Base-by-base conservation (phyloP, 768 basidiomycete genomes). In the Grammothele lineata region DNA sequence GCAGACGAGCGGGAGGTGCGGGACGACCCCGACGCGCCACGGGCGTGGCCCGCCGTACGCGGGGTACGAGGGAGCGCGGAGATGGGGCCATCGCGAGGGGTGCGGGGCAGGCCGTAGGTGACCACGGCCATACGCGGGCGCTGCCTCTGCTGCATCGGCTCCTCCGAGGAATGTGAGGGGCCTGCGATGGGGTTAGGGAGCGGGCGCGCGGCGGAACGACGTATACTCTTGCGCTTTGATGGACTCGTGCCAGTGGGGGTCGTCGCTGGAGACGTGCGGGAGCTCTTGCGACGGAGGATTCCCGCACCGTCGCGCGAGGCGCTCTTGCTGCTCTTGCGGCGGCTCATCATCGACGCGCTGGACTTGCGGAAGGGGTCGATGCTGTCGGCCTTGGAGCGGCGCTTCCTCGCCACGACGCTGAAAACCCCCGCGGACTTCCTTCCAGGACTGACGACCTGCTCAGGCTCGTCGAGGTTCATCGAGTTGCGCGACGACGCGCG, bases 281-380 rank as follows among this genome's bases (percentile, higher is more conserved):
- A 22, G 38, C 25, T 10, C 23, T 45, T 30, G 42, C 36, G 36
- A 40, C 18, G 26, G 25, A 37, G 10, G 47, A 26, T 6, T 17
- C 35, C 36, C 26, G 22, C 24, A 21, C 41, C 17, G 27, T 12
- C 42, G 36, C 26, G 26, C 3, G 39, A 27, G 10, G 38, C 38
- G 38, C 35, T 39, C 2, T 25, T 21, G 40, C 25, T 15, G 3
- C 38, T 37, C 39, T 49, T 49, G 17, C 48, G 47, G 35, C 47
- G 47, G 17, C 21, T 5, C 8, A 26, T 30, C 37, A 48, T 38
- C 17, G 42, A 23, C 14, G 40, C 45, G 14, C 43, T 25, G 8
- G 36, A 38, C 42, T 51, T 51, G 5, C 50, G 37, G 51, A 53
- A 53, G 21, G 51, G 51, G 38, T 53, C 51, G 47, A 53, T 53